phyloP scores from a whole-genome alignment of 2,329 filamentous ascomycete genomes.

The Arthrobotrys entomopaga region DNA sequence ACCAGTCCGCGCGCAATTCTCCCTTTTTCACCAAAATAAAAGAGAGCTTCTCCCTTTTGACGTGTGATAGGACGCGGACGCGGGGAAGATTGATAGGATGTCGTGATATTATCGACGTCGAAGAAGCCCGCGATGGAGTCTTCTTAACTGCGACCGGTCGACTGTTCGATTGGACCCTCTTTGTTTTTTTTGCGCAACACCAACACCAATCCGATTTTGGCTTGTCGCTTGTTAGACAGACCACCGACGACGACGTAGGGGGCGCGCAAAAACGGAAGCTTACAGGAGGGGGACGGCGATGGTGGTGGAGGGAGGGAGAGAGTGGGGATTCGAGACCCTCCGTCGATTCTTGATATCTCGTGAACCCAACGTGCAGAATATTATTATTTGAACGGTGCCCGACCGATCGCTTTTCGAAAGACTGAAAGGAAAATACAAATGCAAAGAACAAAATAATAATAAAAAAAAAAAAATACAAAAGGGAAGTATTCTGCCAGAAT shows the following conservation, averaged over 20 bases:
- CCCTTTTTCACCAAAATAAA: conserved; percentile 21
- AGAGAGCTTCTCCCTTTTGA: too few relatives aligned
- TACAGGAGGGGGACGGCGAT: conserved; percentile 19
- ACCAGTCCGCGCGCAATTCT: conserved; percentile 18
- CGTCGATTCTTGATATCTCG: conserved; percentile 30
- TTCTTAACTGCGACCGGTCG: background rate
- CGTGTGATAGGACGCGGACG: background rate
- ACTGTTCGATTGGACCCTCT: background rate
- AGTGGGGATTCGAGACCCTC: conserved; percentile 33
- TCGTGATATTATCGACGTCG: conserved; percentile 23
- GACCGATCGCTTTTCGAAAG: conserved; percentile 39
- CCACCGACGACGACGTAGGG: conserved; percentile 15
- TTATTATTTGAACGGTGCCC: conserved; percentile 38
- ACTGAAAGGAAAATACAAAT: conserved; percentile 13
- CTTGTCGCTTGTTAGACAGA: conserved; percentile 9
- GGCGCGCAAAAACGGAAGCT: conserved; percentile 43
- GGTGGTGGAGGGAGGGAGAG: conserved; percentile 15
- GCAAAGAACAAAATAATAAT: conserved; percentile 7
- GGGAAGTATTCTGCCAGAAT: background rate
- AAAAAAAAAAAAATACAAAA: conserved; percentile 29
- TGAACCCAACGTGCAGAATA: conserved; percentile 35
- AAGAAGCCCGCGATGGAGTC: background rate
- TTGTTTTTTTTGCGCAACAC: conserved; percentile 29
- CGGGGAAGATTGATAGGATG: conserved; percentile 6
- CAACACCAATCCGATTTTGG: conserved; percentile 12